phyloP scores from a whole-genome alignment of 164 flowering plant species.

The Tetracentron sinense region DNA sequence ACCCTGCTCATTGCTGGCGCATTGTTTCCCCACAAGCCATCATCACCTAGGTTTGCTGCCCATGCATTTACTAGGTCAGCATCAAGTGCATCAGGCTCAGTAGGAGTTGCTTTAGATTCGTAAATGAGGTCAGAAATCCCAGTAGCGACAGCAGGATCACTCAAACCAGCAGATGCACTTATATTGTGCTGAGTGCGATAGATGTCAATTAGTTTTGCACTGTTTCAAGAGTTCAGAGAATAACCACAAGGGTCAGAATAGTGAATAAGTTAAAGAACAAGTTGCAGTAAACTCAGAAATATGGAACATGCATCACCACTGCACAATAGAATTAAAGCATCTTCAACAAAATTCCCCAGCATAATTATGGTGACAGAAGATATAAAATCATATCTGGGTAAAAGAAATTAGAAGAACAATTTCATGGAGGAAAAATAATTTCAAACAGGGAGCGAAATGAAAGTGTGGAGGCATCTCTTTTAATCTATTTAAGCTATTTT shows the following conservation, averaged over 20 bases:
- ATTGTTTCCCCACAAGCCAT: constrained; percentile 72
- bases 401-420: too few species aligned
- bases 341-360: too few species aligned
- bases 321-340: too few species aligned
- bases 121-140: constrained; percentile 95
- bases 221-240: constrained; percentile 26
- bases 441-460: too few species aligned
- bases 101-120: constrained; percentile 56
- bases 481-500: too few species aligned
- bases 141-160: constrained; percentile 96
- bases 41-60: constrained; percentile 94
- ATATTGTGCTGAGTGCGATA: constrained; percentile 89
- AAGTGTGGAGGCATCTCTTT: too few species aligned
- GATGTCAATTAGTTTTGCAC: constrained; percentile 89
- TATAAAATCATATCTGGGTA: too few species aligned
- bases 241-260: constrained; percentile 7
- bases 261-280: too few species aligned
- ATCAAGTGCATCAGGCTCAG: constrained; percentile 65
- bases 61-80: constrained; percentile 93
- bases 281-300: too few species aligned
- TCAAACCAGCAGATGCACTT: constrained; percentile 82
- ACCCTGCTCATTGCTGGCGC: constrained; percentile 97
- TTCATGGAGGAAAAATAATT: too few species aligned
- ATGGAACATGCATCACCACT: too few species aligned
- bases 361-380: too few species aligned